Percentiles rank a stretch among this genome's conserved stretches.
phyloP scores from a whole-genome alignment of 495 filamentous ascomycete species.

The Xylaria longipes region DNA sequence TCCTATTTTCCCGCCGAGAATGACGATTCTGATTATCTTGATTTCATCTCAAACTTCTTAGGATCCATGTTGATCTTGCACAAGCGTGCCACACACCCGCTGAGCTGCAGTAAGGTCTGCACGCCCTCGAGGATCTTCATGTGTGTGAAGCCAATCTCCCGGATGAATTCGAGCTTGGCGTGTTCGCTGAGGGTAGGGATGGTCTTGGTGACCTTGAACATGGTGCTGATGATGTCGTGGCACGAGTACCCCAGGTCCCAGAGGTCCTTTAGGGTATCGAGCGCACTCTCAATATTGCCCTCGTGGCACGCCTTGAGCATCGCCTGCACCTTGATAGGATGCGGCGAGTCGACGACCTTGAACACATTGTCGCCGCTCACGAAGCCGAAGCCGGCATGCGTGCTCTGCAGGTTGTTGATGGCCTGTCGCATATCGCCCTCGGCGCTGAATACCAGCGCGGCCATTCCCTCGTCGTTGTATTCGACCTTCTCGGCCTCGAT shows the following conservation, averaged over 20 bases:
- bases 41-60: conserved; percentile 72
- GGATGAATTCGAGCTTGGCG: conserved; percentile 92
- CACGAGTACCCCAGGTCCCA: conserved; percentile 95
- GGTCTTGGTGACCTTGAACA: conserved; percentile 98
- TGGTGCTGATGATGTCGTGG: conserved; percentile 97
- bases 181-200: conserved; percentile 89
- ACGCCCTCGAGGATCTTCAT: conserved; percentile 98
- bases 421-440: conserved; percentile 99
- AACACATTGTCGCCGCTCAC: conserved; percentile 98
- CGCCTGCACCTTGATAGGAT: conserved; percentile 97
- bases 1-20: conserved; percentile 28
- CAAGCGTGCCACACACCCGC: conserved; percentile 86
- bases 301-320: conserved; percentile 98
- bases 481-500: conserved; percentile 86
- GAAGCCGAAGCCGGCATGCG: conserved; percentile 93
- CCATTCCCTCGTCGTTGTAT: conserved; percentile 91
- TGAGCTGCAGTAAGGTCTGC: conserved; percentile 90
- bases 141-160: conserved; percentile 98
- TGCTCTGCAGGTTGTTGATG: conserved; percentile 98
- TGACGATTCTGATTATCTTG: conserved; percentile 35
- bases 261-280: conserved; percentile 87
- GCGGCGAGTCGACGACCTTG: conserved; percentile 94
- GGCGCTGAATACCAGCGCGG: conserved; percentile 93
- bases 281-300: conserved; percentile 82
- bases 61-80: conserved; percentile 96